These are phyloP conservation scores for Scheffersomyces lignosus DNA, from an alignment of 805 yeast genomes.

Conservation along the genomic window DNA sequence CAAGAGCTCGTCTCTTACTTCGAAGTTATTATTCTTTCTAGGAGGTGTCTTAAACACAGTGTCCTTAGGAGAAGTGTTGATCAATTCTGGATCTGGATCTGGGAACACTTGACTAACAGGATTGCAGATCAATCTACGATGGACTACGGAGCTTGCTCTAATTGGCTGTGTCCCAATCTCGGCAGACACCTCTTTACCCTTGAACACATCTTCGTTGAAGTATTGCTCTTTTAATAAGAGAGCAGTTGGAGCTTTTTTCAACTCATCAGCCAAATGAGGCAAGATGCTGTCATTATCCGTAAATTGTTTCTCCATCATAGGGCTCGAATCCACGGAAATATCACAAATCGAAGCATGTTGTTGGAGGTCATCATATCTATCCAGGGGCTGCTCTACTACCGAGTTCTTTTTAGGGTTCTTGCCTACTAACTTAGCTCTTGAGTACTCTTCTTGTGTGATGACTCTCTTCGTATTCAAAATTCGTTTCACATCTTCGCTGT, in stretches of 20 bases:
- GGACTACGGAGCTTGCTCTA: slow-evolving; percentile 11
- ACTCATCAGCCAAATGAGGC: slow-evolving; percentile 41
- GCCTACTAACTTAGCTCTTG: slow-evolving; percentile 32
- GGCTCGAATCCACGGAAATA: slow-evolving; percentile 8
- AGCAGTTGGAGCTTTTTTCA: slow-evolving; percentile 29
- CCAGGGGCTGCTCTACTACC: slow-evolving; percentile 23
- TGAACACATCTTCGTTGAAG: slow-evolving; percentile 24
- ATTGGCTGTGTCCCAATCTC: slow-evolving; percentile 1
- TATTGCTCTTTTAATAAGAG: slow-evolving; percentile 28
- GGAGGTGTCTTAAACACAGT: not conserved
- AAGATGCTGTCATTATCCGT: slow-evolving; percentile 9
- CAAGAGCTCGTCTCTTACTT: slow-evolving; percentile 2
- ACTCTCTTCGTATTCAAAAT: slow-evolving; percentile 38
- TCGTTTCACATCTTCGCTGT: slow-evolving; percentile 42
- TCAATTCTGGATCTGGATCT: slow-evolving; percentile 33
- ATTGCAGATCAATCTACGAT: slow-evolving; percentile 3
- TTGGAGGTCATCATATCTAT: slow-evolving; percentile 27
- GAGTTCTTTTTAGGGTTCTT: slow-evolving; percentile 21
- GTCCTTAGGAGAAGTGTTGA: slow-evolving; percentile 28
- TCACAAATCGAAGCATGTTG: slow-evolving; percentile 36
- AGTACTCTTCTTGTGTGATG: slow-evolving; percentile 41
- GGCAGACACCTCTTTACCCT: slow-evolving; percentile 3
- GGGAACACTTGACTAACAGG: slow-evolving; percentile 21
- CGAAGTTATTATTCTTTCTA: slow-evolving; percentile 9
- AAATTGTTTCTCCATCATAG: not conserved